Percentiles rank a stretch among this genome's conserved stretches.
These are phyloP conservation scores for Marchantia polymorpha DNA, from an alignment of 225 moss, liverwort and hornwort species.

Conservation along the genomic window DNA sequence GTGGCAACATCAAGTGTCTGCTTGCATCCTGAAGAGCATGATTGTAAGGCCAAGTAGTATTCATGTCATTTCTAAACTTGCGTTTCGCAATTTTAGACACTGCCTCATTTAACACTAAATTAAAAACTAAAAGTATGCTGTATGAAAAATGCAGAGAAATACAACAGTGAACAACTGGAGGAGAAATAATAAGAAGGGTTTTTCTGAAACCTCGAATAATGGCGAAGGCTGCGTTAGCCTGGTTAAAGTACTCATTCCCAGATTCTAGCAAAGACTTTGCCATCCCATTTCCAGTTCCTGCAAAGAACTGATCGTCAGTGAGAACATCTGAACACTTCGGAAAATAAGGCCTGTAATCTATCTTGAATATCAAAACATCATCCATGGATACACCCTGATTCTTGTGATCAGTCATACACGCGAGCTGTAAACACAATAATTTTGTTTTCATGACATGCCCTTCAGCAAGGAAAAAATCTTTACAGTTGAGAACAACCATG, in stretches of 20 bases:
- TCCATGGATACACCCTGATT: too few species aligned
- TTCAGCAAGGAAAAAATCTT: background rate
- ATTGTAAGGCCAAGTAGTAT: background rate
- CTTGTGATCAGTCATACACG: too few species aligned
- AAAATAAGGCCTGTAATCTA: background rate
- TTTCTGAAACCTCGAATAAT: slow-evolving; percentile 64
- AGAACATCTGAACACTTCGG: background rate
- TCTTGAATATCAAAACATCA: too few species aligned
- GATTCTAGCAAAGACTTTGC: slow-evolving; percentile 74
- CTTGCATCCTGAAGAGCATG: slow-evolving; percentile 54
- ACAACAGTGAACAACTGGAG: background rate
- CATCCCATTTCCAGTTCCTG: slow-evolving; percentile 96
- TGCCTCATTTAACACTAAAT: background rate
- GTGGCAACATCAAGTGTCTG: slow-evolving; percentile 82
- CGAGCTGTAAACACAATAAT: background rate
- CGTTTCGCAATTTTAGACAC: background rate
- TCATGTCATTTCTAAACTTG: too few species aligned
- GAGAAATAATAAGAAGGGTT: background rate
- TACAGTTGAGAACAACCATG: background rate
- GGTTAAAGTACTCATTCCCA: slow-evolving; percentile 68
- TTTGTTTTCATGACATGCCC: background rate
- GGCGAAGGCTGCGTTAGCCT: slow-evolving; percentile 73
- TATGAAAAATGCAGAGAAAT: too few species aligned
- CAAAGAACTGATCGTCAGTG: background rate
- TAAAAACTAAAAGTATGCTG: background rate